These are phyloP conservation scores for Leptographium galeiforme DNA, from an alignment of 2,329 filamentous ascomycete genomes.

Conservation along the genomic window DNA sequence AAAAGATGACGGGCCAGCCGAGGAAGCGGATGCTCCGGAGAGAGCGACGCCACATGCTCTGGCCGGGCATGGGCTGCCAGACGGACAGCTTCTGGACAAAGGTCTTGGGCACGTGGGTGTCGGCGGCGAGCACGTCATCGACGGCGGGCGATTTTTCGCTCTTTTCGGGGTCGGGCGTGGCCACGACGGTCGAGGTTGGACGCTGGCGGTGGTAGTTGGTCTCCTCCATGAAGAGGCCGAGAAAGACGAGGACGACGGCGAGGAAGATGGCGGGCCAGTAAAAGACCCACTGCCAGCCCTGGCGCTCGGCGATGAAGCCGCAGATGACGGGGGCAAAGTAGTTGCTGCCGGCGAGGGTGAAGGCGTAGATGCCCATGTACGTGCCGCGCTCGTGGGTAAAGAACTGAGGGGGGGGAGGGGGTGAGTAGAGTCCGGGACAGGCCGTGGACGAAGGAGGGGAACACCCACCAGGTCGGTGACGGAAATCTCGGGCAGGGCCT, in stretches of 20 bases:
- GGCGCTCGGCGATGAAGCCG: slow-evolving; percentile 33
- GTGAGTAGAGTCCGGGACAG: neutral
- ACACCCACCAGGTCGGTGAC: slow-evolving; percentile 11
- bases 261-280: slow-evolving; percentile 42
- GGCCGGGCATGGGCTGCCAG: neutral
- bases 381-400: slow-evolving; percentile 18
- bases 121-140: neutral
- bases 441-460: no score
- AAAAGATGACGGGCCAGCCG: slow-evolving; percentile 7
- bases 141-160: neutral
- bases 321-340: slow-evolving; percentile 33
- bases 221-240: slow-evolving; percentile 48
- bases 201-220: slow-evolving; percentile 30
- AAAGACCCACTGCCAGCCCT: slow-evolving; percentile 36
- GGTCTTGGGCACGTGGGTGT: neutral
- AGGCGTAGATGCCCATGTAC: slow-evolving; percentile 29
- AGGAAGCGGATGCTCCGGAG: neutral
- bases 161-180: no score
- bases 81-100: slow-evolving; percentile 6
- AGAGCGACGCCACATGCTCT: neutral
- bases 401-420: no score
- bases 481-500: slow-evolving; percentile 29
- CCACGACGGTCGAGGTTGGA: no score
- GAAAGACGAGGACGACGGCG: slow-evolving; percentile 31
- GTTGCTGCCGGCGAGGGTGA: slow-evolving; percentile 28